These are phyloP conservation scores for Achlya hypogyna DNA, from an alignment of 352 stramenopile genomes.

Conservation along the genomic window DNA sequence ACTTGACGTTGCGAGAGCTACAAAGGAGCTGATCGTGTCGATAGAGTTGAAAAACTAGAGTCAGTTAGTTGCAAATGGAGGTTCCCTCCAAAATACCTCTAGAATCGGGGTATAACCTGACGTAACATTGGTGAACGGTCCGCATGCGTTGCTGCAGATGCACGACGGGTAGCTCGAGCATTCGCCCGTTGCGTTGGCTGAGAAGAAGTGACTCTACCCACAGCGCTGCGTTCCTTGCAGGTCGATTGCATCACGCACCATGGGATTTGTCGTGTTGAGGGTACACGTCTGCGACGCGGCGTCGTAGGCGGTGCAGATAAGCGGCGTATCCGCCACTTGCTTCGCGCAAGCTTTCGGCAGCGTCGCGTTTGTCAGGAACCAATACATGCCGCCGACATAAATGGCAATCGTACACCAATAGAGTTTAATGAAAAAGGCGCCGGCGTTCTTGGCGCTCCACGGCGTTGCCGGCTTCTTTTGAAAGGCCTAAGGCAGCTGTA, in stretches of 20 bases:
- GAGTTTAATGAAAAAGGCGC: conserved; percentile 83
- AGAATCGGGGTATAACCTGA: conserved; percentile 41
- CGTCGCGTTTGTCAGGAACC: conserved; percentile 37
- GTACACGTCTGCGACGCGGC: conserved; percentile 22
- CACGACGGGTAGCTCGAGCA: conserved; percentile 51
- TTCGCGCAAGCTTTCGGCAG: conserved; percentile 50
- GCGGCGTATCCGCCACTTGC: conserved; percentile 34
- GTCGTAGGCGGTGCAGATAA: background rate
- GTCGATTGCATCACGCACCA: conserved; percentile 28
- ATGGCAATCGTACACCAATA: conserved; percentile 67
- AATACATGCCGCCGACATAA: conserved; percentile 51
- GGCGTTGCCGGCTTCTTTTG: conserved; percentile 63
- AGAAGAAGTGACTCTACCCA: background rate
- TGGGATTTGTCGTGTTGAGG: conserved; percentile 27
- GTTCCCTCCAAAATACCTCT: too few species aligned
- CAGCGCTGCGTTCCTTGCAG: too few species aligned
- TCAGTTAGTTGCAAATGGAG: too few species aligned
- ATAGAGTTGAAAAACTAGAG: background rate
- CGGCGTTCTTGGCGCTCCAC: conserved; percentile 66
- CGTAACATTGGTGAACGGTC: conserved; percentile 35
- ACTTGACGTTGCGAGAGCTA: background rate
- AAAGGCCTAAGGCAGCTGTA: conserved; percentile 29
- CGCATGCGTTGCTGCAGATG: conserved; percentile 41
- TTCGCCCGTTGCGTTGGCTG: conserved; percentile 2
- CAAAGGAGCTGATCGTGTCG: background rate